phyloP scores from a whole-genome alignment of 768 basidiomycete species.

The Daedaleopsis nitida region DNA sequence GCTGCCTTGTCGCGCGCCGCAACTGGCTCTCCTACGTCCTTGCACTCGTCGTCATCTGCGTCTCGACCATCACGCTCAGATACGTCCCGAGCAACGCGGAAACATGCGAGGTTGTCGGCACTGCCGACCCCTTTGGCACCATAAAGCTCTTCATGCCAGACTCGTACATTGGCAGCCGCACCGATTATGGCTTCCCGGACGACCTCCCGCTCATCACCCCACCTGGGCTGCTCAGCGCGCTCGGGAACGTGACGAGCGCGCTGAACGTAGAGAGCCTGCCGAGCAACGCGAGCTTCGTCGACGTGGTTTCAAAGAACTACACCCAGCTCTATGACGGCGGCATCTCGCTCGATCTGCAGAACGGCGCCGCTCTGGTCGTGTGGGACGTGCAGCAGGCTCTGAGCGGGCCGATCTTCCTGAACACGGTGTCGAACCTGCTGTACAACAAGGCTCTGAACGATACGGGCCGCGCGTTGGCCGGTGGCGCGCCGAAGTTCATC shows the following conservation, averaged over 20 bases:
- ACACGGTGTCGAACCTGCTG: conserved; percentile 66
- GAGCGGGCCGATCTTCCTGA: conserved; percentile 62
- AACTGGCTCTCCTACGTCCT: neutral
- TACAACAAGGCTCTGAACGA: conserved; percentile 63
- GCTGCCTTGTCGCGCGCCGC: conserved; percentile 54
- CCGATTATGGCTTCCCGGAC: too few species aligned
- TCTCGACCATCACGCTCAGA: neutral
- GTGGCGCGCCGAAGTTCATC: conserved; percentile 49
- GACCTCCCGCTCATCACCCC: neutral
- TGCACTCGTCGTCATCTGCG: neutral
- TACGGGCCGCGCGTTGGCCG: conserved; percentile 36
- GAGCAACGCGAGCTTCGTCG: conserved; percentile 63
- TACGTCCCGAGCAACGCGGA: neutral
- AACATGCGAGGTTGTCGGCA: neutral
- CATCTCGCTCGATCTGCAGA: conserved; percentile 56
- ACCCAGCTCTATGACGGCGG: conserved; percentile 64
- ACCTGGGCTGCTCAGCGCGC: conserved; percentile 1
- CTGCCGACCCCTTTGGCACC: too few species aligned
- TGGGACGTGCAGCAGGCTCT: conserved; percentile 70
- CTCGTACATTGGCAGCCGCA: neutral
- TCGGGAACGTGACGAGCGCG: conserved; percentile 53
- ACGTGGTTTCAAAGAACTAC: conserved; percentile 52
- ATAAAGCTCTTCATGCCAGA: neutral
- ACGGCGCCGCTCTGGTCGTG: conserved; percentile 58
- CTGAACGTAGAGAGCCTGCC: conserved; percentile 51